A percentile compares a stretch with the other conserved stretches of the same genome.
phyloP scores from a whole-genome alignment of 257 asterid species.

The Lycium ferocissimum region DNA sequence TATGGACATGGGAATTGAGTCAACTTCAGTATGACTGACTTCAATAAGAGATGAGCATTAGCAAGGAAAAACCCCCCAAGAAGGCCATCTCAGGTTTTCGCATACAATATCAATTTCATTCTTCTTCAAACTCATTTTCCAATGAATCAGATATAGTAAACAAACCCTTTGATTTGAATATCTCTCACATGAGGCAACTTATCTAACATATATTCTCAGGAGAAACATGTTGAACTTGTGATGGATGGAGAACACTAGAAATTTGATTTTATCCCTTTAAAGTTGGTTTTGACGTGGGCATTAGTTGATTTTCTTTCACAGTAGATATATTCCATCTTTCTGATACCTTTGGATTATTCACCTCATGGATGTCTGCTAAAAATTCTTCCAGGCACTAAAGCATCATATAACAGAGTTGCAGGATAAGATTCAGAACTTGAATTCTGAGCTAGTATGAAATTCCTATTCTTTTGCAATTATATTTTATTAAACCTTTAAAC shows the following conservation, averaged over 20 bases:
- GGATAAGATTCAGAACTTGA: slow-evolving; percentile 64
- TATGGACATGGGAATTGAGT: neutral
- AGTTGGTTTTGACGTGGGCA: no score
- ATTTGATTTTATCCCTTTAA: no score
- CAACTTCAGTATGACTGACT: neutral
- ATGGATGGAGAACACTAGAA: no score
- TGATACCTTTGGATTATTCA: neutral
- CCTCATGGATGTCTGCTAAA: neutral
- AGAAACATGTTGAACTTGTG: no score
- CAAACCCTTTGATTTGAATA: no score
- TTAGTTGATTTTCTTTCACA: neutral
- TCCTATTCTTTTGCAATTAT: neutral
- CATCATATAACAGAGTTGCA: slow-evolving; percentile 72
- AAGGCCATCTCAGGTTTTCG: neutral
- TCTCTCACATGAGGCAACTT: no score
- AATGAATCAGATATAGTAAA: neutral
- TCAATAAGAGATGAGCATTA: neutral
- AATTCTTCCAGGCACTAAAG: slow-evolving; percentile 65
- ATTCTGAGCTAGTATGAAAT: slow-evolving; percentile 60
- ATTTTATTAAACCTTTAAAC: neutral
- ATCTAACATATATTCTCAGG: no score
- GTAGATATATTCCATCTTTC: neutral
- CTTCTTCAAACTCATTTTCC: neutral
- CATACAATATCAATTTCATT: neutral
- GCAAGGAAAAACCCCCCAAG: neutral